Evolutionary conservation across 768 basidiomycete species (phyloP).

Genomic region (Mycena alexandri): DNA sequence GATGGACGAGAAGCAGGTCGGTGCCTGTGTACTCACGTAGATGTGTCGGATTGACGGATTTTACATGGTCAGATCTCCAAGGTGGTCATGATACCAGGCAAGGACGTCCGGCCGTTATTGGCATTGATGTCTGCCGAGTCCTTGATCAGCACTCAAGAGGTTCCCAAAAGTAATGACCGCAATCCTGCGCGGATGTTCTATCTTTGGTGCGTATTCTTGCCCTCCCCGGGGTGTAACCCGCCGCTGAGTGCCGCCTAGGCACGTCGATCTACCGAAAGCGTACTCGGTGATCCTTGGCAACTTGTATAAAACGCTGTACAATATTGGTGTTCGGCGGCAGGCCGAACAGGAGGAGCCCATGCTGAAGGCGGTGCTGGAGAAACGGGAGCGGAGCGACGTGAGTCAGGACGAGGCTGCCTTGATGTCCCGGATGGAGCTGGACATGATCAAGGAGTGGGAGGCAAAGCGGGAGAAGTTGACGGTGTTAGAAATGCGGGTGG

Average conservation of each 20-base stretch:
- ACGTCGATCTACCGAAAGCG: slow-evolving; percentile 87
- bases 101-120: slow-evolving; percentile 86
- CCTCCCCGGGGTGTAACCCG: no score
- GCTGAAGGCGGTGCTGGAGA: slow-evolving; percentile 81
- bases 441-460: slow-evolving; percentile 81
- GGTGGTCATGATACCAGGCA: slow-evolving; percentile 91
- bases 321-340: slow-evolving; percentile 80
- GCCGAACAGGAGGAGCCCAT: slow-evolving; percentile 78
- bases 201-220: slow-evolving; percentile 73
- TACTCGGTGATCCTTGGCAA: slow-evolving; percentile 81
- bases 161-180: slow-evolving; percentile 91
- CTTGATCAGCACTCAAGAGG: slow-evolving; percentile 92
- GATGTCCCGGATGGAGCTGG: slow-evolving; percentile 81
- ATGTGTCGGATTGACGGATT: slow-evolving; percentile 6
- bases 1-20: slow-evolving; percentile 94
- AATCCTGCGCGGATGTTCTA: slow-evolving; percentile 92
- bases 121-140: slow-evolving; percentile 84
- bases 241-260: slow-evolving; percentile 68
- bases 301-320: slow-evolving; percentile 92
- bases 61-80: slow-evolving; percentile 79
- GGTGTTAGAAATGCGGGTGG: slow-evolving; percentile 87
- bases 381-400: slow-evolving; percentile 86
- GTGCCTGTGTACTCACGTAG: slow-evolving; percentile 33
- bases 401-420: slow-evolving; percentile 76
- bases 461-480: slow-evolving; percentile 79